These are phyloP conservation scores for Chloris gayana DNA, from an alignment of 176 grass and related monocot species.

Conservation along the genomic window DNA sequence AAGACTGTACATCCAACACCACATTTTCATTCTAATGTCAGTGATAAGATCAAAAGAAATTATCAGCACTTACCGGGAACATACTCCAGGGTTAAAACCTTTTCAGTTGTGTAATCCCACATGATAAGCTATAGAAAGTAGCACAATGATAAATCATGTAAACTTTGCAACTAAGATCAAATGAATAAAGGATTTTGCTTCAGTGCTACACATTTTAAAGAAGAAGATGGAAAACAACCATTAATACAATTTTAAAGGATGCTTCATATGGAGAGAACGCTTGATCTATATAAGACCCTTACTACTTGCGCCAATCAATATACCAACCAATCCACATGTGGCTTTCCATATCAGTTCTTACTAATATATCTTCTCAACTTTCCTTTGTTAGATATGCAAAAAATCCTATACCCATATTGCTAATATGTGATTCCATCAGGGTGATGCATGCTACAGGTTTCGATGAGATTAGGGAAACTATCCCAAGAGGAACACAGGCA, in stretches of 20 bases:
- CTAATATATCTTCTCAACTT: not conserved
- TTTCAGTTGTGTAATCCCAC: conserved; percentile 89
- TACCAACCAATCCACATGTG: too few relatives aligned
- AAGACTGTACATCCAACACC: not conserved
- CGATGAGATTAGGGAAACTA: not conserved
- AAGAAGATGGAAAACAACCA: not conserved
- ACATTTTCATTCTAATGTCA: not conserved
- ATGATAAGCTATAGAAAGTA: conserved; percentile 82
- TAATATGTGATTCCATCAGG: not conserved
- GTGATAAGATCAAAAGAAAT: conserved; percentile 20
- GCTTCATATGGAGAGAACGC: not conserved
- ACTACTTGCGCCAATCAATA: too few relatives aligned
- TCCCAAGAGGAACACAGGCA: not conserved
- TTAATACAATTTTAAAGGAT: conserved; percentile 17
- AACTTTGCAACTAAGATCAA: conserved; percentile 23
- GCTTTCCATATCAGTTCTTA: too few relatives aligned
- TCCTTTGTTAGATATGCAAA: not conserved
- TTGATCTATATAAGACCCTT: not conserved
- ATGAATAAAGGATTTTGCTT: conserved; percentile 5
- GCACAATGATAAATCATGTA: conserved; percentile 39
- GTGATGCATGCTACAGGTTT: not conserved
- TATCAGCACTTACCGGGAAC: conserved; percentile 70
- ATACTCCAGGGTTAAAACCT: conserved; percentile 94
- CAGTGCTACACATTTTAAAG: conserved; percentile 30
- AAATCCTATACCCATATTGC: not conserved